Evolutionary conservation across 2,329 filamentous ascomycete genomes (phyloP).

Genomic region (Colletotrichum horii): DNA sequence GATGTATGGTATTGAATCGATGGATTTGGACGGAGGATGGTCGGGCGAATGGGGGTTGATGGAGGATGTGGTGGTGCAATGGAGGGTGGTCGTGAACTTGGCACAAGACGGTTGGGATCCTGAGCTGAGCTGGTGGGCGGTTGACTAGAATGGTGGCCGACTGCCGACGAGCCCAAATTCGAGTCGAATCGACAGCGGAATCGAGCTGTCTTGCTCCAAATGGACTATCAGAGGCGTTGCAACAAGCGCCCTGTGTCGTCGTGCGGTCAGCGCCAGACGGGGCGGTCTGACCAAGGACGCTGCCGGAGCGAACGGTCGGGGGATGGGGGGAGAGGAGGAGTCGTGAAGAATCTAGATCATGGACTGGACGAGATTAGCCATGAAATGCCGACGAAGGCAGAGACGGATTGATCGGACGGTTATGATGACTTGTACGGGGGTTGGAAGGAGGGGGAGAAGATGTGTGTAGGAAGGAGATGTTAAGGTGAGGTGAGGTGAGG

Average conservation of each 20-base stretch:
- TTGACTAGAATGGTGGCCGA: constrained; percentile 25
- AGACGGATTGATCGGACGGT: background rate
- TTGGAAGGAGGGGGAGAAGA: background rate
- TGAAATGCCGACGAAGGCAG: background rate
- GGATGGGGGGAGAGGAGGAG: constrained; percentile 2
- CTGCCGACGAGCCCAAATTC: constrained; percentile 23
- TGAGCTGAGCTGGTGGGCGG: constrained; percentile 2
- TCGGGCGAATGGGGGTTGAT: constrained; percentile 24
- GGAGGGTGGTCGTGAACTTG: constrained; percentile 16
- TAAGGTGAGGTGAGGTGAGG: background rate
- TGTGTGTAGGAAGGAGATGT: constrained; percentile 9
- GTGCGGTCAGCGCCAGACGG: constrained; percentile 18
- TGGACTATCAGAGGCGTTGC: background rate
- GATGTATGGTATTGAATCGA: constrained; percentile 25
- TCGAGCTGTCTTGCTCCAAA: background rate
- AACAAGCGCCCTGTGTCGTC: constrained; percentile 1
- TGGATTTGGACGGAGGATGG: constrained; percentile 28
- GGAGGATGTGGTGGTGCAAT: constrained; percentile 21
- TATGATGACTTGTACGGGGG: background rate
- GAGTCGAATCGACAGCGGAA: background rate
- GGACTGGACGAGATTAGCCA: constrained; percentile 16
- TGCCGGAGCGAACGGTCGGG: constrained; percentile 21
- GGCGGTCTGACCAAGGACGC: constrained; percentile 21
- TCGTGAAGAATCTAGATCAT: constrained; percentile 7
- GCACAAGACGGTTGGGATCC: constrained; percentile 5